Conservation (phyloP, 495 filamentous ascomycete species). For the Geopyxis carbonaria region DNA sequence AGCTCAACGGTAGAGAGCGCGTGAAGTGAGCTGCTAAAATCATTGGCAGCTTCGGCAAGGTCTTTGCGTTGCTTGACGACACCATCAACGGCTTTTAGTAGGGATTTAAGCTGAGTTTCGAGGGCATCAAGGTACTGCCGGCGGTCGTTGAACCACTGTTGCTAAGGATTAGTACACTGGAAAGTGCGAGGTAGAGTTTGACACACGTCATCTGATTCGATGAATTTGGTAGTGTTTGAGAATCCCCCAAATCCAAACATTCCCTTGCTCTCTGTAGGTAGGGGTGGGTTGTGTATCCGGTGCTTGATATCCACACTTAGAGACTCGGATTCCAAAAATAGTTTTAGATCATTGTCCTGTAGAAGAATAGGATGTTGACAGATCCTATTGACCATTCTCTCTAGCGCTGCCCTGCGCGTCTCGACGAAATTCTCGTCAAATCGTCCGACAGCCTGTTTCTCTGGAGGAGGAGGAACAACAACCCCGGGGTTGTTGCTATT, state of each 20-base stretch:
- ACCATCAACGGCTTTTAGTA: conserved; percentile 82
- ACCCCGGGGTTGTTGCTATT: conserved; percentile 90
- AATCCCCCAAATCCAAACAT: conserved; percentile 46
- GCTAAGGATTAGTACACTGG: not conserved
- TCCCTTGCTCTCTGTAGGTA: conserved; percentile 77
- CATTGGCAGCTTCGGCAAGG: conserved; percentile 77
- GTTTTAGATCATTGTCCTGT: conserved; percentile 81
- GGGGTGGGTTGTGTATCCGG: conserved; percentile 73
- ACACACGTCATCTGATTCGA: conserved; percentile 92
- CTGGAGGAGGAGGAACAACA: conserved; percentile 86
- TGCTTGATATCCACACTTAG: conserved; percentile 96
- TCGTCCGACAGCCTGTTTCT: conserved; percentile 92
- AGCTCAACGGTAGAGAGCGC: conserved; percentile 49
- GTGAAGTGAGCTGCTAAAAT: conserved; percentile 84
- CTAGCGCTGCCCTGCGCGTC: conserved; percentile 68
- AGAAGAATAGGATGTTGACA: conserved; percentile 80
- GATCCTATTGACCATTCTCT: conserved; percentile 94
- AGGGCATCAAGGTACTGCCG: conserved; percentile 85
- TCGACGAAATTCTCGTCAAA: conserved; percentile 97
- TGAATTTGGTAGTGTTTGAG: conserved; percentile 47
- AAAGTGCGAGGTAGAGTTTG: not conserved
- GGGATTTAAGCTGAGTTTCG: conserved; percentile 83
- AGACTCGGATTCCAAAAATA: conserved; percentile 88
- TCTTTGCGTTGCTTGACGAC: conserved; percentile 84
- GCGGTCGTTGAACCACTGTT: conserved; percentile 87